Evolutionary conservation across 352 stramenopile genomes (phyloP).

Genomic region (Globisporangium cylindrosporum): DNA sequence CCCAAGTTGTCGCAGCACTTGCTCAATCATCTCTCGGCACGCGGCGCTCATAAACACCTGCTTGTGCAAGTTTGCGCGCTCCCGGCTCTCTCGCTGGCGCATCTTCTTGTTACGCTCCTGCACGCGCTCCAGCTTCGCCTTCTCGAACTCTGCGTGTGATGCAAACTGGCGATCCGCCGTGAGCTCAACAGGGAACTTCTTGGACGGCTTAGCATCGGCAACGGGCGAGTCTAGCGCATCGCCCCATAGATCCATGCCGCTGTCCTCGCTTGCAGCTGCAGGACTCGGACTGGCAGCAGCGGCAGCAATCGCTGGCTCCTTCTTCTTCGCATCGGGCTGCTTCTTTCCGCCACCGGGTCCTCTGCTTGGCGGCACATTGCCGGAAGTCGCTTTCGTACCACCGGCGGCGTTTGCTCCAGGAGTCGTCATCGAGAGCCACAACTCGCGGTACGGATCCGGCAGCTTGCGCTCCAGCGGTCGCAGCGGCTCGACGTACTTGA

Average conservation of each 20-base stretch:
- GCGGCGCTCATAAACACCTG: constrained; percentile 90
- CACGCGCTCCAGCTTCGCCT: constrained; percentile 42
- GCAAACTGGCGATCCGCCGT: constrained; percentile 77
- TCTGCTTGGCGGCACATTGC: neutral
- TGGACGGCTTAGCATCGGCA: constrained; percentile 12
- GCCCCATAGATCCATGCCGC: constrained; percentile 45
- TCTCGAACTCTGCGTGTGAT: constrained; percentile 67
- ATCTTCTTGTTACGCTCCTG: constrained; percentile 76
- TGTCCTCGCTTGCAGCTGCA: constrained; percentile 2
- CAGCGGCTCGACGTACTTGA: constrained; percentile 92
- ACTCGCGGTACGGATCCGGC: constrained; percentile 93
- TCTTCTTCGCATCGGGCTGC: neutral
- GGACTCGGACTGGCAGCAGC: neutral
- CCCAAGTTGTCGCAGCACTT: constrained; percentile 57
- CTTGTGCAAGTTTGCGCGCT: constrained; percentile 88
- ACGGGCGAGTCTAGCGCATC: constrained; percentile 13
- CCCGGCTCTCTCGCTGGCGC: constrained; percentile 87
- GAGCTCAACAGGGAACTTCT: constrained; percentile 30
- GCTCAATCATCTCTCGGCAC: constrained; percentile 87
- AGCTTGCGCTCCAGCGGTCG: constrained; percentile 95
- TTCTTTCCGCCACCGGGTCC: neutral
- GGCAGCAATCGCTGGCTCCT: neutral
- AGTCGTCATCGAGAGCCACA: constrained; percentile 80
- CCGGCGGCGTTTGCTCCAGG: constrained; percentile 2
- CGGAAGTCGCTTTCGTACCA: constrained; percentile 12